phyloP scores from a whole-genome alignment of 257 asterid genomes.

The Scutellaria galericulata region DNA sequence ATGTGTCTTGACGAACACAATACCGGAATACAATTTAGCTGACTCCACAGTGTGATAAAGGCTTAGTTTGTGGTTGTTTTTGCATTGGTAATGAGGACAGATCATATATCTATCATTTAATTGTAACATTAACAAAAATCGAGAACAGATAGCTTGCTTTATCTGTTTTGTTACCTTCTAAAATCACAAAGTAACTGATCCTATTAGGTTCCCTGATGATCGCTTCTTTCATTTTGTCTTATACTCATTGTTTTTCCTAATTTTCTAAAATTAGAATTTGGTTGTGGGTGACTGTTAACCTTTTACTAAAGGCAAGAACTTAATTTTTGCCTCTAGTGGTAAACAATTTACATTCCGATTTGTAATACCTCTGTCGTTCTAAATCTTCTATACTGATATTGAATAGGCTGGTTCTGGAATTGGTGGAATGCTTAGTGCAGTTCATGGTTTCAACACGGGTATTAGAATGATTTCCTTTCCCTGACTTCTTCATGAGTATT shows the following conservation, averaged over 20 bases:
- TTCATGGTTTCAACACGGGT: constrained; percentile 72
- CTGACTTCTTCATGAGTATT: constrained; percentile 10
- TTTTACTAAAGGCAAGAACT: background rate
- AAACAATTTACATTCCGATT: background rate
- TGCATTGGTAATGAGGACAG: background rate
- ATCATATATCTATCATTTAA: background rate
- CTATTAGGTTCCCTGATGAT: background rate
- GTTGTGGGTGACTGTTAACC: background rate
- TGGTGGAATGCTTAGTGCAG: constrained; percentile 77
- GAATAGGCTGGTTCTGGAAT: constrained; percentile 72
- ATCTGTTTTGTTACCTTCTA: background rate
- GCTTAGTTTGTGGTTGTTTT: background rate
- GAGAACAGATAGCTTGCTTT: background rate
- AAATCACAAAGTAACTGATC: background rate
- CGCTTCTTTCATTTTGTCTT: background rate
- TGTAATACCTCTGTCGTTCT: background rate
- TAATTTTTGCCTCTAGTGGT: background rate
- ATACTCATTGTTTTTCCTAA: background rate
- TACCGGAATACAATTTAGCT: no score
- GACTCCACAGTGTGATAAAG: no score
- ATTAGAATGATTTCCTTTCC: constrained; percentile 9
- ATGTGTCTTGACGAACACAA: no score
- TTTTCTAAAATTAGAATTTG: background rate
- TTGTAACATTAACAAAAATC: background rate
- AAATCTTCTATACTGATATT: background rate